Evolutionary conservation across 2,329 filamentous ascomycete species (phyloP), one percentile per base, ranked within the genome.

Genomic region (Botrytis porri): DNA sequence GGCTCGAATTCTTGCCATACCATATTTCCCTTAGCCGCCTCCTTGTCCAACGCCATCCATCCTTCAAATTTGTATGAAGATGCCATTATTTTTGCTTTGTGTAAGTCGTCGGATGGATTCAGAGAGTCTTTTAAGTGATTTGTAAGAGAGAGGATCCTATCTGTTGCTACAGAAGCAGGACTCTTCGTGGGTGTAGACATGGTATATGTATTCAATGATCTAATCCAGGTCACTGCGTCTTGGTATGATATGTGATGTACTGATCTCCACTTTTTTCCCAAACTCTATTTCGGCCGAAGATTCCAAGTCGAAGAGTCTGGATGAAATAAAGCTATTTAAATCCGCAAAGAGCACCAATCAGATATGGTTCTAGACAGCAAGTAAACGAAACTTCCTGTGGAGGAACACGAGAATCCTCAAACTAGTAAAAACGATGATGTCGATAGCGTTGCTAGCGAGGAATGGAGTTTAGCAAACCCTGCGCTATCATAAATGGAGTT

Each of bases 1-100:
- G 84, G 84, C 76, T 84, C 80, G 75, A 83, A 86, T 71, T 83
- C 79, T 72, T 79, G 75, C 79, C 79, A 80, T 20, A 79, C 77
- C 80, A 82, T 81, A 12, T 82, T 81, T 2, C 81, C 81, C 37
- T 81, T 74, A 9, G 70, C 75, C 16, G 77, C 67, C 39, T 81
- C 76, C 61, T 81, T 78, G 45, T 82, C 78, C 25, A 80, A 48
- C 10, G 79, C 82, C 76, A 83, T 74, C 82, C 82, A 83, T 72
- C 82, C 82, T 73, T 80, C 74, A 69, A 83, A 83, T 59, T 81
- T 81, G 74, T 82, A 79, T 25, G 62, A 76, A 71, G 80, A 80
- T 61, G 72, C 73, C 76, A 79, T 81, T 57, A n/a, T 57, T 65
- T 75, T 76, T 61, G 73, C 64, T 73, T 77, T 74, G 16, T 75